Percentiles rank a stretch among this genome's conserved stretches.
phyloP scores from a whole-genome alignment of 768 basidiomycete species.

The Tulasnella sp. region DNA sequence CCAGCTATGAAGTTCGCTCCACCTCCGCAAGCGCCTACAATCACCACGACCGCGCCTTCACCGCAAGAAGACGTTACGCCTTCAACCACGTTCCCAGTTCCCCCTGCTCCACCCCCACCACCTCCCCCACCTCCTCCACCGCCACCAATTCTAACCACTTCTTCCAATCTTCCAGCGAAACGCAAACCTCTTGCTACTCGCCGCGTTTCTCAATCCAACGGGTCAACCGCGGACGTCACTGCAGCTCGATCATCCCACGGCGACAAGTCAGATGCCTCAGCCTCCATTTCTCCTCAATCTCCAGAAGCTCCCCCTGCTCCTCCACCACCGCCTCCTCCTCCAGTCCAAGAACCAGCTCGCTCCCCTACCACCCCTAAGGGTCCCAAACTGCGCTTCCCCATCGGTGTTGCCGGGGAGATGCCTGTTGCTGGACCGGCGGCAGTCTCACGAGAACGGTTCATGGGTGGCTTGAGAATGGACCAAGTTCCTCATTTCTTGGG shows the following conservation, averaged over 20 bases:
- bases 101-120: neutral
- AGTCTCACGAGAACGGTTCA: neutral
- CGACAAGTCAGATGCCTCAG: too few relatives aligned
- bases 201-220: neutral
- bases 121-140: neutral
- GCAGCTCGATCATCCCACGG: too few relatives aligned
- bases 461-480: constrained; percentile 16
- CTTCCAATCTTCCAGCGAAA: neutral
- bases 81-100: neutral
- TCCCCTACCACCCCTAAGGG: neutral
- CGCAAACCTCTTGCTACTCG: neutral
- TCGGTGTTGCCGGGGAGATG: neutral
- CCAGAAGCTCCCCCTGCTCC: neutral
- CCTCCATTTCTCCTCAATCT: neutral
- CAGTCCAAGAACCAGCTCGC: neutral
- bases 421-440: neutral
- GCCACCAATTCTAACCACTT: neutral
- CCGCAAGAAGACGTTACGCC: neutral
- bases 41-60: neutral
- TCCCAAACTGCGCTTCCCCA: neutral
- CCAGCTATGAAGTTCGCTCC: neutral
- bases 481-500: neutral
- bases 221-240: neutral
- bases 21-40: neutral
- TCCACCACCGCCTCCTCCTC: neutral